A percentile compares a stretch with the other conserved stretches of the same genome.
Evolutionary conservation across 352 stramenopile species (phyloP).

Genomic region (Pythium phragmitis): DNA sequence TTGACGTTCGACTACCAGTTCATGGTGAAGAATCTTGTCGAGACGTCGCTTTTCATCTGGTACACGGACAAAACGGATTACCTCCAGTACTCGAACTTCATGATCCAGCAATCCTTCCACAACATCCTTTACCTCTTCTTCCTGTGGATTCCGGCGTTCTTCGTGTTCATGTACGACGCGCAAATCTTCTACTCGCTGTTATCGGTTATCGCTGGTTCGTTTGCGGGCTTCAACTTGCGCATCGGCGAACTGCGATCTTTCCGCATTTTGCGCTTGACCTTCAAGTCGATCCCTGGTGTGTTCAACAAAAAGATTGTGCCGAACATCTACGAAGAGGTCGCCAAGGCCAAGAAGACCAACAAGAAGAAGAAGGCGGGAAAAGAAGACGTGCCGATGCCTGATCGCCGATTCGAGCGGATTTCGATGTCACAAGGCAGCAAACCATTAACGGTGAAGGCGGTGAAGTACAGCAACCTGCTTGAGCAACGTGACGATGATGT

Average conservation of each 20-base stretch:
- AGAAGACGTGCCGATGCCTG: constrained; percentile 56
- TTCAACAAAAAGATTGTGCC: constrained; percentile 90
- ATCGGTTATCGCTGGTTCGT: constrained; percentile 75
- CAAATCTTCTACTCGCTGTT: constrained; percentile 87
- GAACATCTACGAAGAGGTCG: constrained; percentile 72
- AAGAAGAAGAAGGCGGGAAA: constrained; percentile 72
- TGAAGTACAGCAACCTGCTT: constrained; percentile 78
- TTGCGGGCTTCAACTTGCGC: constrained; percentile 82
- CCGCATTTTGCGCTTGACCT: constrained; percentile 78
- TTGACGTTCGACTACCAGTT: constrained; percentile 86
- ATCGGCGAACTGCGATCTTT: constrained; percentile 86
- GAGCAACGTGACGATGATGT: constrained; percentile 44
- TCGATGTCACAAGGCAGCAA: constrained; percentile 83
- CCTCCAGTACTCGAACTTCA: constrained; percentile 80
- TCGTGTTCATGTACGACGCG: constrained; percentile 86
- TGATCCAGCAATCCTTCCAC: constrained; percentile 80
- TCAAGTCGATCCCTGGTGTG: constrained; percentile 84
- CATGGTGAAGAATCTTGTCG: constrained; percentile 80
- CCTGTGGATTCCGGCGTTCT: constrained; percentile 78
- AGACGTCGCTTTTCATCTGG: constrained; percentile 87
- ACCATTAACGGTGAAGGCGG: constrained; percentile 74
- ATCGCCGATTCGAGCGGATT: constrained; percentile 80
- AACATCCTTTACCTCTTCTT: constrained; percentile 88
- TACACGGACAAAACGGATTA: constrained; percentile 73
- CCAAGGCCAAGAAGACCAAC: constrained; percentile 68